Evolutionary conservation across 2,329 filamentous ascomycete genomes (phyloP).

Genomic region (Pyrenophora graminea): DNA sequence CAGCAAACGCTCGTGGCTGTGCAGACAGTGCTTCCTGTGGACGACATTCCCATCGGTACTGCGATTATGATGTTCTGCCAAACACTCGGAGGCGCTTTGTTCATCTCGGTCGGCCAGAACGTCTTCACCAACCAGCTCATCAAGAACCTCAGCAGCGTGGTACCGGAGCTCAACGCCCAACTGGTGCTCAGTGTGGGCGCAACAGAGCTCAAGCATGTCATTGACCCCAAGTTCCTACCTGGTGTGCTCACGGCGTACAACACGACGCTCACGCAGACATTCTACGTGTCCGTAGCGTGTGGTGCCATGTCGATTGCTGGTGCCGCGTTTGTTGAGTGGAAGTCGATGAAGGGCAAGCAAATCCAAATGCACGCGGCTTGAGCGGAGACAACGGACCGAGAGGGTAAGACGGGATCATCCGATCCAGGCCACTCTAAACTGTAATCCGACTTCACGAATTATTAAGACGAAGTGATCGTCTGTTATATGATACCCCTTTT

Average conservation of each 20-base stretch:
- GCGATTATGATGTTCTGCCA: conserved; percentile 55
- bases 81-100: conserved; percentile 54
- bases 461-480: not conserved
- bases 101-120: conserved; percentile 56
- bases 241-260: conserved; percentile 69
- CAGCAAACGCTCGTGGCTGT: conserved; percentile 54
- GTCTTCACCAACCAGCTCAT: conserved; percentile 56
- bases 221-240: conserved; percentile 52
- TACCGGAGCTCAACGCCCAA: conserved; percentile 49
- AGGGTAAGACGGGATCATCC: not conserved
- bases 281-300: conserved; percentile 63
- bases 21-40: conserved; percentile 49
- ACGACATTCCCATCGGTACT: conserved; percentile 54
- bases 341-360: conserved; percentile 65
- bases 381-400: not conserved
- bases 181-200: conserved; percentile 56
- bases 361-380: conserved; percentile 46
- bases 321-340: conserved; percentile 64
- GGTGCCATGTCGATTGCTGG: conserved; percentile 60
- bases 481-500: conserved; percentile 11
- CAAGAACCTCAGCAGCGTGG: conserved; percentile 43
- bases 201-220: conserved; percentile 60
- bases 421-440: not conserved
- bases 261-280: conserved; percentile 60
- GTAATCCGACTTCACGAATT: not conserved